A percentile compares a stretch with the other conserved stretches of the same genome.
Evolutionary conservation across 2,329 filamentous ascomycete genomes (phyloP).

Genomic region (Chalara sp.): DNA sequence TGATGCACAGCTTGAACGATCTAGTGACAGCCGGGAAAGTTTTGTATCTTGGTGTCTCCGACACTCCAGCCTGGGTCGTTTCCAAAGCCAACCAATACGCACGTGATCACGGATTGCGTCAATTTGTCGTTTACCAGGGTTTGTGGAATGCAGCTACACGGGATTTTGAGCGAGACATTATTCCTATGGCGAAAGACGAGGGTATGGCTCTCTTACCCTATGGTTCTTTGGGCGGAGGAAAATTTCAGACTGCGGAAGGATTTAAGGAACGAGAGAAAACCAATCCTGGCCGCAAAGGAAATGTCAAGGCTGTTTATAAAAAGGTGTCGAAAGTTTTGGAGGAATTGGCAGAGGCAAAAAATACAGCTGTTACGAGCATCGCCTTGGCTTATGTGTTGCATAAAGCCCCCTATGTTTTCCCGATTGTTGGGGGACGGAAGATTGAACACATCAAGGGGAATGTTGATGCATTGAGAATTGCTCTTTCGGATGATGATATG

Average conservation of each 20-base stretch:
- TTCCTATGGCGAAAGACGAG: constrained; percentile 50
- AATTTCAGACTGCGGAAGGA: constrained; percentile 39
- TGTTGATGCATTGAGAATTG: constrained; percentile 44
- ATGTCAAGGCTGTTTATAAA: constrained; percentile 32
- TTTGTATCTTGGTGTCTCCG: constrained; percentile 57
- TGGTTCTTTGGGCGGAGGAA: constrained; percentile 40
- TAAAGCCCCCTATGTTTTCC: constrained; percentile 50
- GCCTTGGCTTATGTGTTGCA: constrained; percentile 51
- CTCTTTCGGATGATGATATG: constrained; percentile 45
- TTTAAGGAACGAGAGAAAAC: constrained; percentile 31
- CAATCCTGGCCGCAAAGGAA: constrained; percentile 27
- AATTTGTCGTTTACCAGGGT: constrained; percentile 64
- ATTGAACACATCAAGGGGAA: constrained; percentile 50
- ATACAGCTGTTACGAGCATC: constrained; percentile 41
- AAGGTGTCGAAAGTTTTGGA: constrained; percentile 48
- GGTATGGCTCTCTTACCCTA: constrained; percentile 50
- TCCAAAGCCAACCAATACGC: constrained; percentile 59
- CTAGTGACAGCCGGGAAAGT: constrained; percentile 55
- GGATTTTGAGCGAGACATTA: constrained; percentile 54
- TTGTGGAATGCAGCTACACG: constrained; percentile 51
- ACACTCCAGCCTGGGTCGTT: constrained; percentile 64
- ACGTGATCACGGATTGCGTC: constrained; percentile 56
- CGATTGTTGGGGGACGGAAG: constrained; percentile 50
- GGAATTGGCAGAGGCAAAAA: constrained; percentile 49
- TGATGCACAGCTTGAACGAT: constrained; percentile 60